Evolutionary conservation across 306 rosid genomes (phyloP).

Genomic region (Boehmeria nivea): DNA sequence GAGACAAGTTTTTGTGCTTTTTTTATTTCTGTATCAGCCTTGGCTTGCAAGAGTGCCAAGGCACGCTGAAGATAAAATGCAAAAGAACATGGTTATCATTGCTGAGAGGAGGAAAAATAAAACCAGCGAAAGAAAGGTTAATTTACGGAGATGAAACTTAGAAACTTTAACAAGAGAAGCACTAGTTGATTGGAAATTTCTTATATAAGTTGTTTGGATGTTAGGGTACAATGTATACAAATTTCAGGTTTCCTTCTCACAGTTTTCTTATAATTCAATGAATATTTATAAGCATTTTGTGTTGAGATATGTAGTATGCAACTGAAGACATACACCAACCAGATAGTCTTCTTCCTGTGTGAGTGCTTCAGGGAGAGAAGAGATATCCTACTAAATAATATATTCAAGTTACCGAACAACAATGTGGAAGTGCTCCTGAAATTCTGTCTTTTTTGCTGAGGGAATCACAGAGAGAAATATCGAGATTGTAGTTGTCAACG

Average conservation of each 20-base stretch:
- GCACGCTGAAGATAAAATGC: conserved; percentile 51
- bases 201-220: not conserved
- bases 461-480: not conserved
- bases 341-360: not conserved
- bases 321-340: not conserved
- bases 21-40: conserved; percentile 67
- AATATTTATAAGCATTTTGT: not conserved
- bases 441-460: too few relatives aligned
- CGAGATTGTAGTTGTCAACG: not conserved
- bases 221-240: too few relatives aligned
- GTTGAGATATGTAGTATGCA: not conserved
- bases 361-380: too few relatives aligned
- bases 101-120: not conserved
- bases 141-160: not conserved
- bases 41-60: conserved; percentile 68
- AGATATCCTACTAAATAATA: too few relatives aligned
- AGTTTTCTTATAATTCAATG: not conserved
- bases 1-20: conserved; percentile 59
- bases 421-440: too few relatives aligned
- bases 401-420: too few relatives aligned
- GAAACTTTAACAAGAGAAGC: not conserved
- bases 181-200: not conserved
- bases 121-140: not conserved
- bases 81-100: too few relatives aligned
- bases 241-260: too few relatives aligned